Base-by-base conservation (phyloP, 2,329 filamentous ascomycete species). In the Sphaerulina vaccinii region DNA sequence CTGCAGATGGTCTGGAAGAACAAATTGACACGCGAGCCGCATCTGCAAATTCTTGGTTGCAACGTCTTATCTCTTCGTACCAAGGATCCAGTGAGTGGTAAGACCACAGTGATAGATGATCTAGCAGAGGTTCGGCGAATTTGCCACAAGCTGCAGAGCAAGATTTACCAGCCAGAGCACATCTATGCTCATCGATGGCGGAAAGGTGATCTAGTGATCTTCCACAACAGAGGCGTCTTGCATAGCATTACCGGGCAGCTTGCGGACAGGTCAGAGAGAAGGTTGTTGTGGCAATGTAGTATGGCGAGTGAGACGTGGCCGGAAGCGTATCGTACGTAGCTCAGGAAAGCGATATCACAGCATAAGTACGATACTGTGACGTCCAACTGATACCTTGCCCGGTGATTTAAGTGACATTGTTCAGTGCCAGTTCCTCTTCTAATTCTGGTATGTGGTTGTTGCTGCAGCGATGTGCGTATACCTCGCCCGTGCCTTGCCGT, bases 131-230 rank as follows among this genome's bases (percentile, higher is more conserved):
- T 57, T 10, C 41, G 66, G 38, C 53, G 52, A 3, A 68, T 66
- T 6, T 65, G 64, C 37, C 62, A 65, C 47, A 9, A 48, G 3
- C 42, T 68, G 21, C 63, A 65, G 54, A 63, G 58, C 16, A 61
- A 40, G 9, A 38, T 50, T 11, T 62, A 62, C 23, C 46, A 49
- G 8, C 61, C 66, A 5, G 61, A 68, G 38, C 61, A 67, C 44
- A 62, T 70, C 2, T 70, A 69, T 51, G 63, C 67, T n/a, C 66
- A 68, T 57, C 51, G 53, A 1, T 69, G 66, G 64, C 50, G 61
- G 15, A 62, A 65, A 37, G 66, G 66, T 11, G 66, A 69, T 46
- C 43, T 68, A 7, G 65, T 68, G 1, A 63, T 68, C 18, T 67
- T 67, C 48, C 65, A 68, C 51, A 70, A 70, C 49, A 56, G 63